These are phyloP conservation scores for Aureobasidium sp. DNA, from an alignment of 2,329 filamentous ascomycete species.

Conservation along the genomic window DNA sequence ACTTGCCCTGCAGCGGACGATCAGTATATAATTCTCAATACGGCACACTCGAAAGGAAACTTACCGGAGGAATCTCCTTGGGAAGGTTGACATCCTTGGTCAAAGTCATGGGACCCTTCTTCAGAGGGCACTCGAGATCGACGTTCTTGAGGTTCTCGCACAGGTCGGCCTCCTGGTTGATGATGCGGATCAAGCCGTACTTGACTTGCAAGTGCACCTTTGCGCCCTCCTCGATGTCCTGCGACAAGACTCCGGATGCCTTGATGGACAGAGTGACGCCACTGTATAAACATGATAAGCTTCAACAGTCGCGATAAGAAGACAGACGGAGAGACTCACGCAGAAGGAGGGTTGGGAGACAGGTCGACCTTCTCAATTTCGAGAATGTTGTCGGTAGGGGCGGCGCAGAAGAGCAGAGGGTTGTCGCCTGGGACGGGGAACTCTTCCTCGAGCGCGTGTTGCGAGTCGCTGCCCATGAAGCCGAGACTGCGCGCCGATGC, in stretches of 20 bases:
- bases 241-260: slow-evolving; percentile 63
- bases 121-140: slow-evolving; percentile 77
- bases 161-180: slow-evolving; percentile 71
- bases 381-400: slow-evolving; percentile 62
- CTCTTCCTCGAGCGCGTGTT: slow-evolving; percentile 32
- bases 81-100: slow-evolving; percentile 80
- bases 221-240: slow-evolving; percentile 67
- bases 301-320: neutral
- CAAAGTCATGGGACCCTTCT: slow-evolving; percentile 64
- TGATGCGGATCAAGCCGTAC: slow-evolving; percentile 83
- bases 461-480: slow-evolving; percentile 17
- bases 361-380: slow-evolving; percentile 72
- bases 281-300: slow-evolving; percentile 39
- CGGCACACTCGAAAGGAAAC: slow-evolving; percentile 28
- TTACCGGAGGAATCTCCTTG: slow-evolving; percentile 76
- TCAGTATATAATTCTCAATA: slow-evolving; percentile 78
- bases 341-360: slow-evolving; percentile 71
- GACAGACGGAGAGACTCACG: slow-evolving; percentile 47
- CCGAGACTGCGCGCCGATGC: slow-evolving; percentile 22
- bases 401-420: slow-evolving; percentile 69
- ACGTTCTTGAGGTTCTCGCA: slow-evolving; percentile 87
- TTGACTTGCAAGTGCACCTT: slow-evolving; percentile 80
- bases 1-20: slow-evolving; percentile 83
- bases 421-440: slow-evolving; percentile 73
- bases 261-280: slow-evolving; percentile 69